Evolutionary conservation across 202 grass and related monocot genomes (phyloP), one percentile per base, ranked within the genome.

Genomic region (Miscanthus sacchariflorus): DNA sequence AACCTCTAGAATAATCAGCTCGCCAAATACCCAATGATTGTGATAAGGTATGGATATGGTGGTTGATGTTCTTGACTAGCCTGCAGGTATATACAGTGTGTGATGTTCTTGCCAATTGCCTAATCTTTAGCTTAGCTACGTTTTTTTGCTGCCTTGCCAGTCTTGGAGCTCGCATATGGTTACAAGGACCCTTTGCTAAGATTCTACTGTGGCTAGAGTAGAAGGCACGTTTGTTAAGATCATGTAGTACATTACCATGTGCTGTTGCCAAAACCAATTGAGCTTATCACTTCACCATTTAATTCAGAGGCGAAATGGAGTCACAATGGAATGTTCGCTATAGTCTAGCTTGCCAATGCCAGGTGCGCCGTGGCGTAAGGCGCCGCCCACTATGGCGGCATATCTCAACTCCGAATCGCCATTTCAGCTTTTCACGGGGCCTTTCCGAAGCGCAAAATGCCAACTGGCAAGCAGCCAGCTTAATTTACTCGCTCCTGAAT

Each of bases 321-420:
- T 30, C 9, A 33, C 42, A 65, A 25, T 35, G 78, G 38, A 42
- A 83, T 24, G 30, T 78, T 38, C 73, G 13, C 18, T 27, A 5
- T 27, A 25, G 63, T 5, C 11, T 9, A 40, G 18, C 43, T 28
- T 12, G 59, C 30, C 30, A 38, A 5, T 38, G 36, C 7, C 61
- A 30, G 54, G 82, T 77, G 84, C 73, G 81, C 88, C 74, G 44
- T 76, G 80, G 54, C 73, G 73, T 84, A 14, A 67, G 23, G 63
- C 4, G 44, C 70, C 14, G 71, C 46, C 88, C 78, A 77, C 78
- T 48, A 38, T 23, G 42, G 59, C 82, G 15, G 49, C 71, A 91
- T 44, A 84, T 77, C 49, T 2, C 2, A 70, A 5, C 52, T 70
- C 49, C 2, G 4, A 81, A 66, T 79, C 78, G 43, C 11, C 73